Evolutionary conservation across 2,329 filamentous ascomycete genomes (phyloP).

Genomic region (Fusarium brachygibbosum): DNA sequence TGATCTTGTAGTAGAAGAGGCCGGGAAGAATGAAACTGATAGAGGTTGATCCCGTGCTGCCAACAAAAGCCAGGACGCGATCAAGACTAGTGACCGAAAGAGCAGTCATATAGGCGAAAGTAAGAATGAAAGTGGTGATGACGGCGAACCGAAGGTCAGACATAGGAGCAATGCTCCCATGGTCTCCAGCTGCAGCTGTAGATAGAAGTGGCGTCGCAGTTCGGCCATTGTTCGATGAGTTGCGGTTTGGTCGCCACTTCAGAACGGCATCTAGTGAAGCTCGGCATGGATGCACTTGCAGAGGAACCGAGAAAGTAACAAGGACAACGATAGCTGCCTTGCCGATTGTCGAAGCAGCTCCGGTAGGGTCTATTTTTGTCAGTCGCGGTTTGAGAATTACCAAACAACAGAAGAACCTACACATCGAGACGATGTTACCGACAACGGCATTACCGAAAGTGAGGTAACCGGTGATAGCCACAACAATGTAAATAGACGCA

Average conservation of each 20-base stretch:
- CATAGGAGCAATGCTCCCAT: constrained; percentile 73
- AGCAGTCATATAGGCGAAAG: constrained; percentile 86
- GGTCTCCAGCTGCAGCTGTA: constrained; percentile 60
- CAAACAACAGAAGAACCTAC: constrained; percentile 61
- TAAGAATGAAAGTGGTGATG: constrained; percentile 87
- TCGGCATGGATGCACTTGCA: constrained; percentile 95
- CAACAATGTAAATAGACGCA: constrained; percentile 87
- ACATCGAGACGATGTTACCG: constrained; percentile 96
- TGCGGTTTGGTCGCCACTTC: constrained; percentile 81
- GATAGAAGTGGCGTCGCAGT: constrained; percentile 60
- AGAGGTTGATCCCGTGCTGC: constrained; percentile 91
- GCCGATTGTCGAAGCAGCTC: constrained; percentile 86
- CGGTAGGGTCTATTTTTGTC: constrained; percentile 55
- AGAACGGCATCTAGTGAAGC: constrained; percentile 96
- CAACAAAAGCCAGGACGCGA: constrained; percentile 93
- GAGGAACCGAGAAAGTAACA: constrained; percentile 94
- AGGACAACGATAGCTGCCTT: constrained; percentile 95
- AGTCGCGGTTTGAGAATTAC: constrained; percentile 21
- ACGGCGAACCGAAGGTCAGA: constrained; percentile 89
- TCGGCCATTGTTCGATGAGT: constrained; percentile 55
- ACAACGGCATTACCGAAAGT: constrained; percentile 92
- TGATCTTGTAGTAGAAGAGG: constrained; percentile 98
- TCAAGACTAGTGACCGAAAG: constrained; percentile 93
- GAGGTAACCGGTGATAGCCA: constrained; percentile 94
- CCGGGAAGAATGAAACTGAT: constrained; percentile 98